phyloP scores from a whole-genome alignment of 2,329 filamentous ascomycete species.

The Leptographium radiaticola region DNA sequence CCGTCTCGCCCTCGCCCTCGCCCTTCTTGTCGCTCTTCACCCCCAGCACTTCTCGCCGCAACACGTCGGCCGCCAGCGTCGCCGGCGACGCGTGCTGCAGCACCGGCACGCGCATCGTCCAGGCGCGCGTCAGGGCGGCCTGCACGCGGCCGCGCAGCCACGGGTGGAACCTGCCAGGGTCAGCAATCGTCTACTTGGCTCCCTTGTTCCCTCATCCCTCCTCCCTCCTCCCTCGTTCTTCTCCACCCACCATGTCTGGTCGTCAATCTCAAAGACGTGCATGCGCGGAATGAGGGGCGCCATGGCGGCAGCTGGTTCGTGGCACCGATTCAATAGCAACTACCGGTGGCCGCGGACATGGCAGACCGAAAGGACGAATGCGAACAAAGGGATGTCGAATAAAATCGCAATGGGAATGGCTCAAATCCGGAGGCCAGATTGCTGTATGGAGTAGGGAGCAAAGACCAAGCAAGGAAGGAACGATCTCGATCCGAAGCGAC shows the following conservation, averaged over 20 bases:
- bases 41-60: slow-evolving; percentile 20
- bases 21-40: too few species aligned
- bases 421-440: too few species aligned
- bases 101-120: slow-evolving; percentile 45
- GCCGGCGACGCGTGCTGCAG: slow-evolving; percentile 46
- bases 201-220: not conserved
- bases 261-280: slow-evolving; percentile 55
- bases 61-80: slow-evolving; percentile 42
- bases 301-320: slow-evolving; percentile 1
- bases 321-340: too few species aligned
- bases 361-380: too few species aligned
- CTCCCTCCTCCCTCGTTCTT: not conserved
- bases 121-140: slow-evolving; percentile 48
- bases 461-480: too few species aligned
- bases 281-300: slow-evolving; percentile 30
- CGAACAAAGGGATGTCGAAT: too few species aligned
- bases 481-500: not conserved
- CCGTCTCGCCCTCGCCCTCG: not conserved
- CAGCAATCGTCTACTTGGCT: not conserved
- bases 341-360: too few species aligned
- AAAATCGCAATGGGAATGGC: too few species aligned
- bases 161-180: slow-evolving; percentile 43
- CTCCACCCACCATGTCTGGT: slow-evolving; percentile 45
- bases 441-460: too few species aligned
- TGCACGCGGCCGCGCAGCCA: slow-evolving; percentile 53